Conservation (phyloP, 2,329 filamentous ascomycete genomes). For the Paracorniculantispora psalliotae region DNA sequence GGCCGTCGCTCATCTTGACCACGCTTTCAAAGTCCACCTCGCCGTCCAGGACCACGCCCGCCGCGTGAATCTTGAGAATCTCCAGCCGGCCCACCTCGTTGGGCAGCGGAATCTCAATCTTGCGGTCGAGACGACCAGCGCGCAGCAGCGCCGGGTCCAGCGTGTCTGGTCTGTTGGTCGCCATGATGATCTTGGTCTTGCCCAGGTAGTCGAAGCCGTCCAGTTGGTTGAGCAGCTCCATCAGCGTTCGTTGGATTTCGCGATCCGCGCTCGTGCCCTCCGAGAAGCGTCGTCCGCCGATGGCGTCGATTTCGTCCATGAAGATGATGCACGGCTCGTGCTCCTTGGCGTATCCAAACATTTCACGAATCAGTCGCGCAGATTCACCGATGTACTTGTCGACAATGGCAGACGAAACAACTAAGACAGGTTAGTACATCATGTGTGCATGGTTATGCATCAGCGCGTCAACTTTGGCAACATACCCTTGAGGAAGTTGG, state of each 20-base stretch:
- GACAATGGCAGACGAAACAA: constrained; percentile 97
- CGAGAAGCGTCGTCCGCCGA: constrained; percentile 91
- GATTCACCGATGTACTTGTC: constrained; percentile 99
- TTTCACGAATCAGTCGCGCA: constrained; percentile 92
- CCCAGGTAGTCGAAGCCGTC: constrained; percentile 99
- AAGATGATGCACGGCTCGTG: constrained; percentile 99
- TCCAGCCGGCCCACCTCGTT: constrained; percentile 96
- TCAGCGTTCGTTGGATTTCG: constrained; percentile 95
- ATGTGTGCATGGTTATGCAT: too few relatives aligned
- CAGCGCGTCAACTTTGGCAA: neutral
- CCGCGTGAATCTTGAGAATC: constrained; percentile 95
- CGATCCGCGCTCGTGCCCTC: constrained; percentile 96
- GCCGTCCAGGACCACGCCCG: constrained; percentile 79
- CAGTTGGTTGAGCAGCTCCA: constrained; percentile 97
- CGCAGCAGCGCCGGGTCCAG: constrained; percentile 88
- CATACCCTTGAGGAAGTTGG: constrained; percentile 94
- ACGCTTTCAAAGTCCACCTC: constrained; percentile 99
- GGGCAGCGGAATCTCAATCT: constrained; percentile 95
- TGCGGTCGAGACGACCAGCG: constrained; percentile 89
- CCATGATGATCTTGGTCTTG: constrained; percentile 99
- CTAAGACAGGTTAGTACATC: constrained; percentile 39
- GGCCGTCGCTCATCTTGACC: constrained; percentile 98
- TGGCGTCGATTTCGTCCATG: constrained; percentile 99
- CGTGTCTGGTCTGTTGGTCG: constrained; percentile 94
- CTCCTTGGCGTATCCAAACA: constrained; percentile 99